These are phyloP conservation scores for Erythrophleum ivorense DNA, from an alignment of 331 rosid species.

Conservation along the genomic window DNA sequence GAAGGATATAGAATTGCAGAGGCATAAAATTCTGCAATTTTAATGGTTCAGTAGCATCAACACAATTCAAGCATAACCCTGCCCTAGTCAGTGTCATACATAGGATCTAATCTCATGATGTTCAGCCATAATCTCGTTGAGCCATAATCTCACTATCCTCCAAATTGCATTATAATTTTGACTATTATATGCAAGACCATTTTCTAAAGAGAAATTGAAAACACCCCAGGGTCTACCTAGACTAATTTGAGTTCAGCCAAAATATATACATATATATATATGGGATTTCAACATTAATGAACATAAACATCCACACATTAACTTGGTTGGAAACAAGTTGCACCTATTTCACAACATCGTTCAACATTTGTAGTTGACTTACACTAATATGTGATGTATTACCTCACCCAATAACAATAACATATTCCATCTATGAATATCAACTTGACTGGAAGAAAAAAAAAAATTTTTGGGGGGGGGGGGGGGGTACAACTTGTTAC, in stretches of 20 bases:
- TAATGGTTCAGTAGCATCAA: neutral
- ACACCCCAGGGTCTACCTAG: no score
- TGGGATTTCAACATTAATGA: neutral
- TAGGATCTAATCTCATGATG: neutral
- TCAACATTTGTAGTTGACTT: neutral
- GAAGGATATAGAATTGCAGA: neutral
- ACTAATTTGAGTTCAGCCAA: neutral
- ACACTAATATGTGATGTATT: neutral
- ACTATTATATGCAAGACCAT: neutral
- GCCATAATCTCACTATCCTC: neutral
- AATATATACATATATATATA: no score
- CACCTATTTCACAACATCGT: neutral
- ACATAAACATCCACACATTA: neutral
- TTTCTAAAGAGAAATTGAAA: neutral
- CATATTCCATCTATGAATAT: neutral
- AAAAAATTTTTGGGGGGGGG: no score
- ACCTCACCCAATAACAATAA: neutral
- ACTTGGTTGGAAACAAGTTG: neutral
- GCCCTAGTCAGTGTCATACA: neutral
- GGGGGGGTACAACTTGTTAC: neutral
- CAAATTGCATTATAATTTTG: neutral
- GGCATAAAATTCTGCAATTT: neutral
- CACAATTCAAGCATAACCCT: neutral
- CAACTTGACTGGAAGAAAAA: no score
- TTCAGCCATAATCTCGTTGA: no score